Conservation (phyloP, 495 filamentous ascomycete species). For the Penicillium nucicola region DNA sequence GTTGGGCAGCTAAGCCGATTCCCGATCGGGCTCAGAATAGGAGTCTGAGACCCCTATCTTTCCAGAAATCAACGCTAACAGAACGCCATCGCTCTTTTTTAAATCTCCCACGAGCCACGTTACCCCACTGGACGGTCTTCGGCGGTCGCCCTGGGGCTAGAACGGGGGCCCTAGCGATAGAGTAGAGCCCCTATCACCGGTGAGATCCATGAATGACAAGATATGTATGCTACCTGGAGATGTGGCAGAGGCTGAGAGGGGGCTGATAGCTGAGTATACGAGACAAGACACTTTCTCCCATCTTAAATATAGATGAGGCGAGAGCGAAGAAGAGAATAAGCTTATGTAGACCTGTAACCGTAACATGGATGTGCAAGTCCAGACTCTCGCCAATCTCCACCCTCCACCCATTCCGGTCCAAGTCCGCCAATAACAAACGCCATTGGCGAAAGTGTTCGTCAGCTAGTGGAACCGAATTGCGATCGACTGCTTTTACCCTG, state of each 20-base stretch:
- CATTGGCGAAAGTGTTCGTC: slow-evolving; percentile 20
- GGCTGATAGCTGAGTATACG: no score
- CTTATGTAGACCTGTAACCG: background rate
- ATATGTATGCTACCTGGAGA: no score
- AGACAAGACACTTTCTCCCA: no score
- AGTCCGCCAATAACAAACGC: slow-evolving; percentile 14
- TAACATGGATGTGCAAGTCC: slow-evolving; percentile 10
- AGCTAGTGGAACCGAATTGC: slow-evolving; percentile 26
- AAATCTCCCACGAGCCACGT: slow-evolving; percentile 1
- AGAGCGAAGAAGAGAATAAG: no score
- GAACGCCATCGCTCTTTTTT: background rate
- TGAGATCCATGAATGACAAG: no score
- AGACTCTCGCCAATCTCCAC: slow-evolving; percentile 18
- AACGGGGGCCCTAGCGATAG: slow-evolving; percentile 5
- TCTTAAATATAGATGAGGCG: no score
- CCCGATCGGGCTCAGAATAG: background rate
- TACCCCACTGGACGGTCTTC: slow-evolving; percentile 10
- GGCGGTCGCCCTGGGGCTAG: slow-evolving; percentile 3
- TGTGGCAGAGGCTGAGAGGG: no score
- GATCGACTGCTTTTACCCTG: slow-evolving; percentile 22
- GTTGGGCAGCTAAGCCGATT: background rate
- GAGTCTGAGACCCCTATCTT: background rate
- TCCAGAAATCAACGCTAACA: slow-evolving; percentile 1
- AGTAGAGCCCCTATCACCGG: no score
- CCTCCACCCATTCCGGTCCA: slow-evolving; percentile 14